Evolutionary conservation across 371 early-diverging fungal species (phyloP), one percentile per base, ranked within the genome.

Genomic region (Haplosporangium sp.): DNA sequence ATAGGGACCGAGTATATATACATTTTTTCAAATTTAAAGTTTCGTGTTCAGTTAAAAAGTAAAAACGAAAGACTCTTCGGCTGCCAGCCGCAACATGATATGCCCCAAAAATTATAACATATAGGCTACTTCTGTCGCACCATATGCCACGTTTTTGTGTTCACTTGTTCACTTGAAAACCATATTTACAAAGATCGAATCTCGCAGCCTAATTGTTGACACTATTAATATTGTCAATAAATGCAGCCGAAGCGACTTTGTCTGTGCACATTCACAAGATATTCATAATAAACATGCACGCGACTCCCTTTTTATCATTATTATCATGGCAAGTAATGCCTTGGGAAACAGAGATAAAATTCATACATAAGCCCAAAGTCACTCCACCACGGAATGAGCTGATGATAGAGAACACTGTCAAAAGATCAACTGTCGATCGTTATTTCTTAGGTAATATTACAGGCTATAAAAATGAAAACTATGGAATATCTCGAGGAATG

Each of bases 201-300:
- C 27, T 27, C 27, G 27, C 27, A 27, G 27, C 27, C 27, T 27
- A 27, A 27, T 27, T 27, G 27, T 27, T 27, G 27, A 15, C 50
- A 15, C 50, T 42, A 50, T 50, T 6, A 50, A 11, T 27, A 50
- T 6, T n/a, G n/a, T n/a, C 50, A 50, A 50, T 27, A 50, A 15
- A 50, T 50, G 50, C n/a, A 50, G n/a, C 50, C 50, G 50, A 50
- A 50, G 50, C 50, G 50, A 50, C 15, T 47, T 50, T 50, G n/a
- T 19, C 50, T 15, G n/a, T 15, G n/a, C 4, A 50, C n/a, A 6
- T n/a, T 6, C 4, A 50, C n/a, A n/a, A n/a, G 7, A 15, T n/a
- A 50, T 48, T 48, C 27, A 27, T 27, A 27, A 27, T 27, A 27
- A 27, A 27, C 27, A 27, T 27, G 27, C 27, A 27, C 27, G 27